Evolutionary conservation across 768 basidiomycete genomes (phyloP).

Genomic region (Candolleomyces eurysporus): DNA sequence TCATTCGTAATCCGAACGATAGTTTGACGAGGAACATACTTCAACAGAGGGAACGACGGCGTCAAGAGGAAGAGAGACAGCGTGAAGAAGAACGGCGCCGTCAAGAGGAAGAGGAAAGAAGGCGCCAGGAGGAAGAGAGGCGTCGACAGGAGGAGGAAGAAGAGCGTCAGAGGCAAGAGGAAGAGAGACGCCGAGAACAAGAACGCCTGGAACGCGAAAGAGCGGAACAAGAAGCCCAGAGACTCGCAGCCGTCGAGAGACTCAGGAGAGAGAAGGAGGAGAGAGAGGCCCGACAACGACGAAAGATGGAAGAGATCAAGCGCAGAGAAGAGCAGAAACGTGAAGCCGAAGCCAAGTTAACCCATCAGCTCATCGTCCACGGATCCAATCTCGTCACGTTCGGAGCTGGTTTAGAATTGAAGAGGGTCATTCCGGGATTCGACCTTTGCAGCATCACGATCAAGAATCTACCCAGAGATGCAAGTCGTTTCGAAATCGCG

Average conservation of each 20-base stretch:
- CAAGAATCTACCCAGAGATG: constrained; percentile 7
- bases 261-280: not conserved
- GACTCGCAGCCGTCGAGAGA: not conserved
- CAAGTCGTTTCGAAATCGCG: not conserved
- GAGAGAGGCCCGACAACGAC: not conserved
- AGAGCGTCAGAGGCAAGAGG: not conserved
- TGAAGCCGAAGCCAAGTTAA: constrained; percentile 4
- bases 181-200: not conserved
- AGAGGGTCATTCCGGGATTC: constrained; percentile 13
- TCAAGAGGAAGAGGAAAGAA: not conserved
- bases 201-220: not conserved
- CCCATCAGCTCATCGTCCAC: constrained; percentile 8
- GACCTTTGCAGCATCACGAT: constrained; percentile 14
- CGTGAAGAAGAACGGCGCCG: not conserved
- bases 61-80: not conserved
- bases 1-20: no score
- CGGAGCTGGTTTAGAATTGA: constrained; percentile 13
- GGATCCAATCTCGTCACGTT: constrained; percentile 14
- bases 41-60: not conserved
- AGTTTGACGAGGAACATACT: no score
- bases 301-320: not conserved
- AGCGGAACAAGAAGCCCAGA: not conserved
- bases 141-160: not conserved
- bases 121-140: not conserved
- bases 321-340: constrained; percentile 1